Conservation (phyloP, 768 basidiomycete genomes). For the Mycena rosella region DNA sequence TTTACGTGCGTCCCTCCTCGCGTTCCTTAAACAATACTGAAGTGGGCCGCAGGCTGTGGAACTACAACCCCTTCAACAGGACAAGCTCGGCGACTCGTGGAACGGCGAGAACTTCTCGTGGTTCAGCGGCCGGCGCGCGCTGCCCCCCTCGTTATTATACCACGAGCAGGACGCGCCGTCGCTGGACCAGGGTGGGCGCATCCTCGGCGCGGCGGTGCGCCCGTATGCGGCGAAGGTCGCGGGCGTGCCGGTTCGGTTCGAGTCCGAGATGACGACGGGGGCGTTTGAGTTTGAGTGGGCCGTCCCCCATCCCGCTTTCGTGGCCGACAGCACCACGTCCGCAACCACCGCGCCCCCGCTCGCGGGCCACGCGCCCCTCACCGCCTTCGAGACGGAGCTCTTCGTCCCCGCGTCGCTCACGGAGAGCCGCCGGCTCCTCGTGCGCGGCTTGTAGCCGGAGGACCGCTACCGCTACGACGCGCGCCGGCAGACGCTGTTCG, state of each 20-base stretch:
- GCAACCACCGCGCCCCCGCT: slow-evolving; percentile 51
- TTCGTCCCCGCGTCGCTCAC: slow-evolving; percentile 78
- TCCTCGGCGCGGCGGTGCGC: slow-evolving; percentile 83
- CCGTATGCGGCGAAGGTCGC: slow-evolving; percentile 94
- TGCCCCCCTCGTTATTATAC: slow-evolving; percentile 67
- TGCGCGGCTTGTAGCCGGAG: slow-evolving; percentile 64
- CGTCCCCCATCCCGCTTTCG: too few species aligned
- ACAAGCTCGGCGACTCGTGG: slow-evolving; percentile 87
- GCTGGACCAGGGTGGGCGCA: slow-evolving; percentile 86
- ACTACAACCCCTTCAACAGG: slow-evolving; percentile 92
- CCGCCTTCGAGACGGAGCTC: slow-evolving; percentile 83
- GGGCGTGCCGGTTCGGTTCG: slow-evolving; percentile 80
- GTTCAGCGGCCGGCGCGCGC: slow-evolving; percentile 77
- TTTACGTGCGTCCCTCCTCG: slow-evolving; percentile 93
- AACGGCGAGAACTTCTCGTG: slow-evolving; percentile 98
- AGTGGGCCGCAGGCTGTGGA: slow-evolving; percentile 90
- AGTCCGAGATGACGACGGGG: slow-evolving; percentile 85
- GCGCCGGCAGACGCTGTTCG: slow-evolving; percentile 78
- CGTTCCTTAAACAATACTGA: too few species aligned
- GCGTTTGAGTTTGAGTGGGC: slow-evolving; percentile 76
- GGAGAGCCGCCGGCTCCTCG: slow-evolving; percentile 66
- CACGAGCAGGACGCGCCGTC: slow-evolving; percentile 73
- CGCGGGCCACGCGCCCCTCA: slow-evolving; percentile 53
- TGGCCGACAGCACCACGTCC: too few species aligned
- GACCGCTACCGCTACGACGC: slow-evolving; percentile 74